Conservation (phyloP, 2,329 filamentous ascomycete genomes). For the Penicillium sp. region DNA sequence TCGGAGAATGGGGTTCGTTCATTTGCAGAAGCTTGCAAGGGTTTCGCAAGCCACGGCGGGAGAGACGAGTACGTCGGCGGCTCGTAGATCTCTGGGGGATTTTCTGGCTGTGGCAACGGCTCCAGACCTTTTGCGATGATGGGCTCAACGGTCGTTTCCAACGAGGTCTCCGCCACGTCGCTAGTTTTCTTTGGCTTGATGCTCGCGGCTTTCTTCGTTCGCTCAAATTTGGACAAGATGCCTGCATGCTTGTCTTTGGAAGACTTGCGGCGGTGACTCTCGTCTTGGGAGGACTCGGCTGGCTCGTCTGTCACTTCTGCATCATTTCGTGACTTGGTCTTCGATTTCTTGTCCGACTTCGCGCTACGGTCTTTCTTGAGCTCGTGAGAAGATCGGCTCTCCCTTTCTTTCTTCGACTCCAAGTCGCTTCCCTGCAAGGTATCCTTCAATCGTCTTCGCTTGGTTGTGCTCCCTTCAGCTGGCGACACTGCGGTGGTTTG, state of each 20-base stretch:
- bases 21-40: constrained; percentile 61
- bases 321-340: constrained; percentile 19
- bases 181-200: constrained; percentile 33
- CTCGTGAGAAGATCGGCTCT: not conserved
- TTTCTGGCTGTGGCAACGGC: constrained; percentile 68
- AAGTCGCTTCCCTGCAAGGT: constrained; percentile 26
- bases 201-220: constrained; percentile 24
- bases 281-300: constrained; percentile 18
- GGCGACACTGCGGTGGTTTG: constrained; percentile 9
- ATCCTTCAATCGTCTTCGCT: constrained; percentile 19
- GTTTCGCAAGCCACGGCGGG: constrained; percentile 72
- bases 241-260: constrained; percentile 31
- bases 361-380: constrained; percentile 11
- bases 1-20: constrained; percentile 56
- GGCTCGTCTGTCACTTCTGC: constrained; percentile 1
- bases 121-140: constrained; percentile 55
- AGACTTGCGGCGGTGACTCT: constrained; percentile 11
- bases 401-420: constrained; percentile 24
- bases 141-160: constrained; percentile 20
- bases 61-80: constrained; percentile 69
- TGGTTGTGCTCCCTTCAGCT: constrained; percentile 26
- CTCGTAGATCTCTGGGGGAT: constrained; percentile 51
- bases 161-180: constrained; percentile 4
- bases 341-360: constrained; percentile 28
- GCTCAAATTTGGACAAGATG: constrained; percentile 37